These are phyloP conservation scores for Chenopodium quinoa DNA, from an alignment of 148 eudicot species.

Conservation along the genomic window DNA sequence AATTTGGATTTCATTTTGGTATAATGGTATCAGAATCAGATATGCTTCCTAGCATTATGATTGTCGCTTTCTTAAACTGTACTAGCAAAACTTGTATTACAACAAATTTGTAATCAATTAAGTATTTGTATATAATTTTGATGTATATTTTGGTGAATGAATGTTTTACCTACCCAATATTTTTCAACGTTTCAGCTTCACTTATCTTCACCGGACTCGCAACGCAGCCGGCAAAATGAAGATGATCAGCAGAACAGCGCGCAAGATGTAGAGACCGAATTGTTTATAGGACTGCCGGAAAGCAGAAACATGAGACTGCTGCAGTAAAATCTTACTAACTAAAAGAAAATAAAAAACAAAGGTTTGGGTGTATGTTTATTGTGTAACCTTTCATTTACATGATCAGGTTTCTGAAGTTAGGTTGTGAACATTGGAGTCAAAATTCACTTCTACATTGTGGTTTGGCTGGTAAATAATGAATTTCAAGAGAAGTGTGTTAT, in stretches of 20 bases:
- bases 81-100: no score
- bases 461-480: slow-evolving; percentile 7
- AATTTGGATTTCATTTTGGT: no score
- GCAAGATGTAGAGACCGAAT: slow-evolving; percentile 45
- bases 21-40: no score
- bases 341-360: not conserved
- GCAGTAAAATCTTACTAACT: not conserved
- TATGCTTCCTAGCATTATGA: no score
- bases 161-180: no score
- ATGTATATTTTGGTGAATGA: no score
- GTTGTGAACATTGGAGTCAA: not conserved
- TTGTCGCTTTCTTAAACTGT: no score
- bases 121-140: no score
- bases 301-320: slow-evolving; percentile 11
- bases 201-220: not conserved
- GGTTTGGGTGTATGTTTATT: not conserved
- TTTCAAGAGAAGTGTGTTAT: not conserved
- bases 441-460: slow-evolving; percentile 5
- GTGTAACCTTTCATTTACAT: slow-evolving; percentile 6
- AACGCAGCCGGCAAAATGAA: not conserved
- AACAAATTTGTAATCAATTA: no score
- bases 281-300: slow-evolving; percentile 53
- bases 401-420: not conserved
- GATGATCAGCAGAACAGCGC: slow-evolving; percentile 12
- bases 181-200: slow-evolving; percentile 16